Base-by-base conservation (phyloP, 805 yeast species). In the Yarrowia bubula region DNA sequence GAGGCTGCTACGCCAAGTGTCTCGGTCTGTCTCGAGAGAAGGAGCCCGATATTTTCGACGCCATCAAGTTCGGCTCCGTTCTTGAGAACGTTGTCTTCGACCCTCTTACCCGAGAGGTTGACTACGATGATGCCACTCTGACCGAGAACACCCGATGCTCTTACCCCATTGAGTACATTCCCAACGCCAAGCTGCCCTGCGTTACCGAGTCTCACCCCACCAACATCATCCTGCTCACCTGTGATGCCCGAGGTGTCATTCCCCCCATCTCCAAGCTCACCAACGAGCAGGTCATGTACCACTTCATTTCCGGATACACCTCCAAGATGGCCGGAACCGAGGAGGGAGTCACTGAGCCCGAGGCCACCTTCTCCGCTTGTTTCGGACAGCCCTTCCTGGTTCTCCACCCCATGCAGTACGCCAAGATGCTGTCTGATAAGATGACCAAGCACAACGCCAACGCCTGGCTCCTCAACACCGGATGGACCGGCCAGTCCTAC, bases 311-410 rank as follows among this genome's bases (percentile, higher is more conserved):
- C 69, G 99, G 99, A 74, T 93, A 93, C 85, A 93, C 99, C 68
- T 93, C 98, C 65, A 93, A 95, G 86, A 93, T 93, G 96, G 97
- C 99, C 68, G 98, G 98, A 78, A 93, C 99, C 64, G 99, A 93
- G 81, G 96, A 90, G 78, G 99, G 99, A 79, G 90, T 93, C 70
- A 92, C 98, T 68, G 98, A 93, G 81, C 98, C 99, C 68, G 92
- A 90, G 79, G 97, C 98, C 66, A 91, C 97, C 17, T 93, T 93
- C 86, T 90, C 97, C 68, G 97, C 99, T 64, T 93, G 99, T 83
- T 93, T 92, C 78, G 99, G 98, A 75, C 98, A 93, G 83, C 99
- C 99, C 69, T 93, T 93, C 89, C 83, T 93, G 80, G 98, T 93
- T 39, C 83, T 93, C 78, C 99, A 93, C 80, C 99, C 99, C 78